Evolutionary conservation across 352 stramenopile genomes (phyloP).

Genomic region (Pythium plurisporium): DNA sequence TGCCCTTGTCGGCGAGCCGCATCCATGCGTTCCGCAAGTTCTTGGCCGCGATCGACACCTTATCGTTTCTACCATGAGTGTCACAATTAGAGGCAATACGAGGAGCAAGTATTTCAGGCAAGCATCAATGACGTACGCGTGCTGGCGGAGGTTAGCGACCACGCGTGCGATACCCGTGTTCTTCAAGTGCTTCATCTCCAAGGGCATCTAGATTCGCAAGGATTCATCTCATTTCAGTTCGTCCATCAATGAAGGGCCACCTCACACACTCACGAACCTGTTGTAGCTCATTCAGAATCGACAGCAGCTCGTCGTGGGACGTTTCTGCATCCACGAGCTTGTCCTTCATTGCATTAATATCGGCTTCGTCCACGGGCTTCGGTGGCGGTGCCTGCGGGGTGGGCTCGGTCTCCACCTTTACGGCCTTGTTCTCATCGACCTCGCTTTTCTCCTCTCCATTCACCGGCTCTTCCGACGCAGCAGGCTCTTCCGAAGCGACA

Average conservation of each 20-base stretch:
- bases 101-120: background rate
- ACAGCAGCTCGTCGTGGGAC: constrained; percentile 66
- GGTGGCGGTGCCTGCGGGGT: constrained; percentile 32
- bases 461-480: too few species aligned
- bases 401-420: background rate
- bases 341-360: constrained; percentile 53
- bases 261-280: constrained; percentile 13
- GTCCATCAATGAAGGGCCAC: background rate
- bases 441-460: too few species aligned
- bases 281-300: constrained; percentile 45
- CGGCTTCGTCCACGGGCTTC: constrained; percentile 47
- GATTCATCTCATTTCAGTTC: background rate
- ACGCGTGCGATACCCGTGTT: constrained; percentile 57
- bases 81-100: background rate
- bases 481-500: too few species aligned
- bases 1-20: constrained; percentile 43
- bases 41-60: constrained; percentile 63
- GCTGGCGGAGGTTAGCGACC: constrained; percentile 65
- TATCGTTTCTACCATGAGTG: constrained; percentile 82
- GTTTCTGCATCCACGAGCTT: constrained; percentile 46
- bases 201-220: constrained; percentile 27
- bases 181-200: constrained; percentile 62
- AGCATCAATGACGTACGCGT: constrained; percentile 42
- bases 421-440: background rate
- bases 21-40: constrained; percentile 73